Evolutionary conservation across 352 stramenopile species (phyloP).

Genomic region (Phytophthora crassamura): DNA sequence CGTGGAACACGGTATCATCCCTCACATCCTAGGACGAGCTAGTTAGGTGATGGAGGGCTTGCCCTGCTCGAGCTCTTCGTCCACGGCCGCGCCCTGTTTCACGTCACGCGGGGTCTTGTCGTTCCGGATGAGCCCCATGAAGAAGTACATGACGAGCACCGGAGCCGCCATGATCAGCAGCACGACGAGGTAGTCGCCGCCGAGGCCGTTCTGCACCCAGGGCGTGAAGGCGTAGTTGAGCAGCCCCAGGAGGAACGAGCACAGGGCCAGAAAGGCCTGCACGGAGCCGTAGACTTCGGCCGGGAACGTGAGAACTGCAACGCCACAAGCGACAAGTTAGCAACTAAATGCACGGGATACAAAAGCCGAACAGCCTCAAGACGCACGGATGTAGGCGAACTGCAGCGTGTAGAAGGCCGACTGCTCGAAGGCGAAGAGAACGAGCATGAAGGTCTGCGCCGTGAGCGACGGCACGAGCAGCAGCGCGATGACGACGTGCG

Average conservation of each 20-base stretch:
- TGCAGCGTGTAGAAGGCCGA: slow-evolving; percentile 50
- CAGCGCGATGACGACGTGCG: slow-evolving; percentile 40
- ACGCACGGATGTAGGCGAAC: slow-evolving; percentile 46
- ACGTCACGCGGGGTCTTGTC: slow-evolving; percentile 3
- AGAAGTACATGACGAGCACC: slow-evolving; percentile 36
- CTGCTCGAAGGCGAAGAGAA: slow-evolving; percentile 46
- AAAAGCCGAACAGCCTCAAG: not conserved
- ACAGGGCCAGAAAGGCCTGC: slow-evolving; percentile 40
- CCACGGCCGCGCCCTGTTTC: not conserved
- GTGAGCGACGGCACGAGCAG: slow-evolving; percentile 42
- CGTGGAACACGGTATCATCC: no score
- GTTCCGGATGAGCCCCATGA: slow-evolving; percentile 33
- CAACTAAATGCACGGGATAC: not conserved
- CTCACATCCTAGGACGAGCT: no score
- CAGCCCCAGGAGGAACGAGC: slow-evolving; percentile 41
- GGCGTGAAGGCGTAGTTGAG: slow-evolving; percentile 50
- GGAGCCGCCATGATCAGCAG: slow-evolving; percentile 45
- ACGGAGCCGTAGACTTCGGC: slow-evolving; percentile 46
- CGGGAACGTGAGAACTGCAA: slow-evolving; percentile 42
- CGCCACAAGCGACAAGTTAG: slow-evolving; percentile 8
- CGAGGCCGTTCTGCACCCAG: slow-evolving; percentile 42
- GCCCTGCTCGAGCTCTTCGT: slow-evolving; percentile 20
- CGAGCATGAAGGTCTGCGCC: slow-evolving; percentile 43
- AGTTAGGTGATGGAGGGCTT: slow-evolving; percentile 22
- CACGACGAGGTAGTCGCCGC: slow-evolving; percentile 40